These are phyloP conservation scores for Calonectria naviculata DNA, from an alignment of 2,329 filamentous ascomycete species.

Conservation along the genomic window DNA sequence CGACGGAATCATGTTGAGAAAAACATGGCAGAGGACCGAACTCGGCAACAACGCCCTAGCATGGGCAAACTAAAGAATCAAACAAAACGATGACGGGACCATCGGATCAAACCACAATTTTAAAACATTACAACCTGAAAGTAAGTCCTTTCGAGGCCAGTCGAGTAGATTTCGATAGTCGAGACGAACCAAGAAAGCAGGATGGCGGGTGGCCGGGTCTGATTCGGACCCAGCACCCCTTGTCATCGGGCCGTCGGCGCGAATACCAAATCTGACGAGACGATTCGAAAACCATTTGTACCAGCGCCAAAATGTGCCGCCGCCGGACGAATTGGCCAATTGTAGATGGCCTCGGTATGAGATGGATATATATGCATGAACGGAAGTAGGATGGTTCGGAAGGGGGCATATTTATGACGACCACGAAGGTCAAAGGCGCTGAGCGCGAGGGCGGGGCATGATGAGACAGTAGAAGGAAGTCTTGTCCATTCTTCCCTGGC, in stretches of 20 bases:
- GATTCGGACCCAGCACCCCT: background rate
- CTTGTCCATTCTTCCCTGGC: background rate
- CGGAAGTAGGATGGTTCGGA: background rate
- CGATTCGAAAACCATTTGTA: background rate
- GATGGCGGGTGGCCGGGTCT: too few species aligned
- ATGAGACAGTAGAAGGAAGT: background rate
- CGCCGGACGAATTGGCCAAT: background rate
- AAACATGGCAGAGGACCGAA: background rate
- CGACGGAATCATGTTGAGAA: background rate
- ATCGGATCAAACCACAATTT: too few species aligned
- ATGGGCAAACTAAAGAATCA: background rate
- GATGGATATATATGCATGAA: background rate
- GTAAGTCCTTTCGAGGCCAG: background rate
- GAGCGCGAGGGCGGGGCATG: constrained; percentile 1
- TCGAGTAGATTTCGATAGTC: too few species aligned
- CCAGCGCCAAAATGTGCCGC: background rate
- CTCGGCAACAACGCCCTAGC: background rate
- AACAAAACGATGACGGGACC: background rate
- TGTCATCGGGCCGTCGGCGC: background rate
- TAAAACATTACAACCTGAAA: background rate
- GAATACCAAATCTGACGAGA: background rate
- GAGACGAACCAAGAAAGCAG: too few species aligned
- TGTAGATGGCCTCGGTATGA: background rate
- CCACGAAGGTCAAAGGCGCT: background rate
- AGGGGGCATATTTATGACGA: background rate